Evolutionary conservation across 2,329 filamentous ascomycete species (phyloP).

Genomic region (Neonectria ditissima): DNA sequence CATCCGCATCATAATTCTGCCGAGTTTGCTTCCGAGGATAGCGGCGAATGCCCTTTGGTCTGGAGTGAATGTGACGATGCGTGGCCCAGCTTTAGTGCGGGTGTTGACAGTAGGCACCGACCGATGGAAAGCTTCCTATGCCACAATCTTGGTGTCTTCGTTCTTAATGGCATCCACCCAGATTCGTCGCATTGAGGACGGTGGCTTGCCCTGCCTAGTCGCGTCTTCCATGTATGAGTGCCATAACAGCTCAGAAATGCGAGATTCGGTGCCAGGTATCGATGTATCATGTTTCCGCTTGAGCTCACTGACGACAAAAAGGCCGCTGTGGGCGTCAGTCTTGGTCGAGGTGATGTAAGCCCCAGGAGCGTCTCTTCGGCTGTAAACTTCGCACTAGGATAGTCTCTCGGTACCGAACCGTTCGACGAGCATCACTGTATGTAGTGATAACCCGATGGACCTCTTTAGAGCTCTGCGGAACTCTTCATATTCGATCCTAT

Average conservation of each 20-base stretch:
- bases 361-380: neutral
- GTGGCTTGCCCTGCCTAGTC: neutral
- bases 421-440: too few species aligned
- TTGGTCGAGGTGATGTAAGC: neutral
- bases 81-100: neutral
- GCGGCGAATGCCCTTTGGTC: constrained; percentile 4
- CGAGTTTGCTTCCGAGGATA: neutral
- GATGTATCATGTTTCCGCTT: neutral
- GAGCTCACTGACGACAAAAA: neutral
- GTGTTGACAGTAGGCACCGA: neutral
- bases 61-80: neutral
- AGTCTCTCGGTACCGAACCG: neutral
- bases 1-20: neutral
- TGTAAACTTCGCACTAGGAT: neutral
- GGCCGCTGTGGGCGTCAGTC: neutral
- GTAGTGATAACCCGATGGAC: too few species aligned
- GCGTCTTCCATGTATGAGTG: constrained; percentile 4
- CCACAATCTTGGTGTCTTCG: constrained; percentile 13
- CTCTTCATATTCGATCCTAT: too few species aligned
- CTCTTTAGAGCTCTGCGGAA: too few species aligned
- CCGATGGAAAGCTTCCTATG: constrained; percentile 11
- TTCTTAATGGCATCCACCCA: constrained; percentile 6
- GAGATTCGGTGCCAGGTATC: too few species aligned
- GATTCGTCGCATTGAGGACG: neutral
- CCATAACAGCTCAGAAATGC: neutral